Conservation (phyloP, 2,329 filamentous ascomycete genomes). For the Blastomyces silverae region DNA sequence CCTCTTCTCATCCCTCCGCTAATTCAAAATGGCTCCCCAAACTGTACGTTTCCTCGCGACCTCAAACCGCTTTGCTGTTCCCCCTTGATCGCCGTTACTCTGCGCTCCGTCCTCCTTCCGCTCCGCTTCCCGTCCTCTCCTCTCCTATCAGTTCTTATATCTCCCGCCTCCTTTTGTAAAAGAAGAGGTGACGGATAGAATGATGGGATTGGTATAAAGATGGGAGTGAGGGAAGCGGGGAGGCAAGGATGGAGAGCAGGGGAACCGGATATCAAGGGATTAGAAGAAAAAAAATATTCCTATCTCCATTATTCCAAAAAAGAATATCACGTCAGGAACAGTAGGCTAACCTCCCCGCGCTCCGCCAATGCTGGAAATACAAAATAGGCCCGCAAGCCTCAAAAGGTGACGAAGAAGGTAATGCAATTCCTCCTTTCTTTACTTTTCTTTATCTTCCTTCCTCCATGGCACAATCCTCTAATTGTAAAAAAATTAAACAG, state of each 20-base stretch:
- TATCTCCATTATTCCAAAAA: conserved; percentile 19
- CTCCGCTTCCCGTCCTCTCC: background rate
- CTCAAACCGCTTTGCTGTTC: conserved; percentile 87
- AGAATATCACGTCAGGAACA: conserved; percentile 50
- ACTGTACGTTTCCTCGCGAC: conserved; percentile 64
- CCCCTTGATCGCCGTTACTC: conserved; percentile 41
- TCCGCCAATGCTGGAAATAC: conserved; percentile 26
- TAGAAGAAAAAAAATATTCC: background rate
- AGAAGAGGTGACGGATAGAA: conserved; percentile 10
- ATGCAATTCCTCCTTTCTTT: background rate
- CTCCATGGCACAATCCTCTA: conserved; percentile 5
- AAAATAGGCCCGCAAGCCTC: conserved; percentile 42
- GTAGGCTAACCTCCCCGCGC: conserved; percentile 77
- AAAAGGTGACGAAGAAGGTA: conserved; percentile 47
- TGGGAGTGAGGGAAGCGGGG: conserved; percentile 2
- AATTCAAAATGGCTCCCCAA: conserved; percentile 72
- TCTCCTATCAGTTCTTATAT: background rate
- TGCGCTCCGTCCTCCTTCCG: background rate
- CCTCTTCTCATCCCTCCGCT: conserved; percentile 27
- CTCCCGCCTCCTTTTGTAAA: conserved; percentile 23
- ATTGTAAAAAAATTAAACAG: conserved; percentile 42
- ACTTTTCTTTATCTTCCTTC: conserved; percentile 17
- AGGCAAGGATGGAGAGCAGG: conserved; percentile 13
- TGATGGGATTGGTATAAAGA: background rate
- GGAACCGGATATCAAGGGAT: conserved; percentile 24